Percentiles rank a stretch among this genome's conserved stretches.
phyloP scores from a whole-genome alignment of 2,329 filamentous ascomycete species.

The Macrophomina phaseolina region DNA sequence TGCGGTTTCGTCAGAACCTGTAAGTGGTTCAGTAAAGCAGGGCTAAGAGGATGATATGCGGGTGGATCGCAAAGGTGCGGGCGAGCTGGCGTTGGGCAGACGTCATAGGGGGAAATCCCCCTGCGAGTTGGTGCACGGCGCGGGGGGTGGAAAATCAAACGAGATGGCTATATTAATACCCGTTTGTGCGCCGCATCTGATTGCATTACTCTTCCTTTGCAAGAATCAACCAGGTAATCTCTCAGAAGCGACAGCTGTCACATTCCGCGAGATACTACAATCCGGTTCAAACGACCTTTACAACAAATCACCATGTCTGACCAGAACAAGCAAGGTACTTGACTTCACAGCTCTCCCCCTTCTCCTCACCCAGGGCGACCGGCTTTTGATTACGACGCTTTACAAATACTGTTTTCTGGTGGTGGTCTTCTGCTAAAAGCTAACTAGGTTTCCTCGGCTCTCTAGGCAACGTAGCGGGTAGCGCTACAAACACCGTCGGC shows the following conservation, averaged over 20 bases:
- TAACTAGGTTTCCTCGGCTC: constrained; percentile 18
- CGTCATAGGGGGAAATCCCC: constrained; percentile 12
- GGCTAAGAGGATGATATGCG: constrained; percentile 34
- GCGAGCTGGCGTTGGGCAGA: constrained; percentile 27
- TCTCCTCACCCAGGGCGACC: too few relatives aligned
- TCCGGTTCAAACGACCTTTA: not conserved
- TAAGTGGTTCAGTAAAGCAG: constrained; percentile 30
- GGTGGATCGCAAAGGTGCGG: constrained; percentile 32
- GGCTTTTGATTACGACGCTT: too few relatives aligned
- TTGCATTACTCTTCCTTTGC: not conserved
- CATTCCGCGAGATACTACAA: not conserved
- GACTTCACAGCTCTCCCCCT: not conserved
- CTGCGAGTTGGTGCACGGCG: not conserved
- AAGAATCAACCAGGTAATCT: constrained; percentile 21
- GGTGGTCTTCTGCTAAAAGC: not conserved
- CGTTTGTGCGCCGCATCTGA: not conserved
- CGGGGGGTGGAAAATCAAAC: not conserved
- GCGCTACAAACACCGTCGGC: constrained; percentile 16
- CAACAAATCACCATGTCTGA: constrained; percentile 10
- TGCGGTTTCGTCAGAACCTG: constrained; percentile 16
- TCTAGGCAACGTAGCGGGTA: constrained; percentile 19
- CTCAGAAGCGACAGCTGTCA: not conserved
- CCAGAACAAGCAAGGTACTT: constrained; percentile 7
- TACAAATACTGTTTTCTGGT: not conserved
- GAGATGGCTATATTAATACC: constrained; percentile 7